Evolutionary conservation across 768 basidiomycete genomes (phyloP).

Genomic region (Pholiota conissans): DNA sequence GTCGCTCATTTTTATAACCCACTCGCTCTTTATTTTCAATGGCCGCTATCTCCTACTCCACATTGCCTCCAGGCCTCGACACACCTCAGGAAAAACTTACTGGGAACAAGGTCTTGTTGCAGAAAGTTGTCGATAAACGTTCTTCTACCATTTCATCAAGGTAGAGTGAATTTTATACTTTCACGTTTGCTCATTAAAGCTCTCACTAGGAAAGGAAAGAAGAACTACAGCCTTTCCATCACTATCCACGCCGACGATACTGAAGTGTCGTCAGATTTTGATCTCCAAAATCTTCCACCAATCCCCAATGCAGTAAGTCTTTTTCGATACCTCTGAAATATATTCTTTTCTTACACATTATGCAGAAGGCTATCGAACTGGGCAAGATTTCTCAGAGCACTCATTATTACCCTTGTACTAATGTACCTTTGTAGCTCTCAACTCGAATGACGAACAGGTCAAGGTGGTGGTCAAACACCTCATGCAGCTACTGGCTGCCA

Average conservation of each 20-base stretch:
- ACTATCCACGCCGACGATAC: constrained; percentile 8
- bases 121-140: not conserved
- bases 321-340: no score
- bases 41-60: not conserved
- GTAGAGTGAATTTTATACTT: not conserved
- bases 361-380: not conserved
- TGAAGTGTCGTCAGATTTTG: not conserved
- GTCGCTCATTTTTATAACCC: not conserved
- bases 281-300: not conserved
- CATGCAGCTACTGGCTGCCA: not conserved
- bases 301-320: not conserved
- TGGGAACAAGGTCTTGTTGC: not conserved
- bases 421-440: not conserved
- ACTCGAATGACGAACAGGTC: constrained; percentile 9
- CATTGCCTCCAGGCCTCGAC: not conserved
- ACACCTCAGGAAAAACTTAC: not conserved
- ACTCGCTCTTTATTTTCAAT: not conserved
- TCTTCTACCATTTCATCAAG: not conserved
- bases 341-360: not conserved
- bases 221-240: constrained; percentile 10
- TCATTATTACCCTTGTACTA: not conserved
- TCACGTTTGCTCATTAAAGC: not conserved
- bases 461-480: constrained; percentile 9
- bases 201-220: constrained; percentile 3
- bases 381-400: not conserved